These are phyloP conservation scores for Oenanthe javanica DNA, from an alignment of 140 eudicot genomes.

Conservation along the genomic window DNA sequence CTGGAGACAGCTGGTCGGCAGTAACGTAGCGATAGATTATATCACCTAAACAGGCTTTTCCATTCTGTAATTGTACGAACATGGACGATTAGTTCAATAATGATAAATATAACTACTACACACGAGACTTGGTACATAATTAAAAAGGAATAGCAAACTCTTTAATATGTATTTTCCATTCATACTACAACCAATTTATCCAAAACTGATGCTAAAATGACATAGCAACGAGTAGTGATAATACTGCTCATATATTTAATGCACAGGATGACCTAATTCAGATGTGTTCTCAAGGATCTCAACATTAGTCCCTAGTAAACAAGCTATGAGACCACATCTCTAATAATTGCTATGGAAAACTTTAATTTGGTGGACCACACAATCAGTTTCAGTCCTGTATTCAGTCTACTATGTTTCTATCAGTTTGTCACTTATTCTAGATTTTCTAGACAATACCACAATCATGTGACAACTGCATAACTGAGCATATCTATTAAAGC, in stretches of 20 bases:
- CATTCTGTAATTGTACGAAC: constrained; percentile 34
- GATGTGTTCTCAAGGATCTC: background rate
- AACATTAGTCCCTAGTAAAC: background rate
- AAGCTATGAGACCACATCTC: background rate
- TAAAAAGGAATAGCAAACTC: background rate
- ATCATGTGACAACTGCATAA: background rate
- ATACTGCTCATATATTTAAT: background rate
- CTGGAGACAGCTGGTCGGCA: constrained; percentile 67
- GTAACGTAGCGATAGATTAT: constrained; percentile 56
- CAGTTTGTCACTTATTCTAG: background rate
- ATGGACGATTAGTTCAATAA: background rate
- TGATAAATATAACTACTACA: background rate
- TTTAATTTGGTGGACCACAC: background rate
- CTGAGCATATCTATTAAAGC: background rate
- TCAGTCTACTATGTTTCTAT: background rate
- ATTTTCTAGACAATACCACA: background rate
- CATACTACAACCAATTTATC: background rate
- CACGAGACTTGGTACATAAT: background rate
- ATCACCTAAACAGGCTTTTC: constrained; percentile 76
- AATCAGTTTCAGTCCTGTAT: background rate
- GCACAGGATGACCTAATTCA: background rate
- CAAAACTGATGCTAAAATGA: background rate
- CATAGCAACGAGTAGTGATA: background rate
- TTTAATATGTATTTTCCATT: background rate
- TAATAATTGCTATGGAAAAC: background rate